Base-by-base conservation (phyloP, 495 filamentous ascomycete species). In the Cercophora scortea region DNA sequence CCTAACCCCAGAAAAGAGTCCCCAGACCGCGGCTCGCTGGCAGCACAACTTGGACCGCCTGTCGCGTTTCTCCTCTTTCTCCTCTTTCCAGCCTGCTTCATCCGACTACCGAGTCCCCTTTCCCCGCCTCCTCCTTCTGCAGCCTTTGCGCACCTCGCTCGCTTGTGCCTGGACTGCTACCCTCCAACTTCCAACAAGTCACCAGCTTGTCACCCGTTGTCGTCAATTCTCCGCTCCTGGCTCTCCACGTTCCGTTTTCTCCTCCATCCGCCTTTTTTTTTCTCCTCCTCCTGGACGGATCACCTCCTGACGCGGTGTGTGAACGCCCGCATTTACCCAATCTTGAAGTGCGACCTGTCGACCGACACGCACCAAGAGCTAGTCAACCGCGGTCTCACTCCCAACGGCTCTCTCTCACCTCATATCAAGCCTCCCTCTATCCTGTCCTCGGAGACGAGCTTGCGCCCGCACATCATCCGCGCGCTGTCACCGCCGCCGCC, bases 41-140 rank as follows among this genome's bases (percentile, higher is more conserved):
- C 25, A 25, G 25, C 5, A 5, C 25, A 25, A 7, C 6, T 7
- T 41, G 38, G 38, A 41, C 38, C 25, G 25, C 25, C 25, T 25
- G 25, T 25, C 25, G 25, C 25, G 25, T 25, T 25, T 25, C 25
- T 25, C 25, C 25, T 45, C 42, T 47, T 58, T 58, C 55, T 49
- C 47, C 44, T 58, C 52, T 59, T 59, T 59, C 50, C 53, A 51
- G 43, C 54, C 54, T 57, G 36, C 49, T 51, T 54, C 52, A 60
- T 49, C 52, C 56, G 54, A 56, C 51, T 58, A 55, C 59, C 61
- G 56, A 59, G 53, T 57, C 49, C 55, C 53, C 36, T 46, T 62
- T 63, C 56, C 61, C 61, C 62, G 57, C 61, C 62, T 61, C 58
- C 56, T 55, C 52, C 35, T 59, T 60, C 49, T 53, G 45, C 50